phyloP scores from a whole-genome alignment of 805 yeast genomes.

The Yarrowia osloensis region DNA sequence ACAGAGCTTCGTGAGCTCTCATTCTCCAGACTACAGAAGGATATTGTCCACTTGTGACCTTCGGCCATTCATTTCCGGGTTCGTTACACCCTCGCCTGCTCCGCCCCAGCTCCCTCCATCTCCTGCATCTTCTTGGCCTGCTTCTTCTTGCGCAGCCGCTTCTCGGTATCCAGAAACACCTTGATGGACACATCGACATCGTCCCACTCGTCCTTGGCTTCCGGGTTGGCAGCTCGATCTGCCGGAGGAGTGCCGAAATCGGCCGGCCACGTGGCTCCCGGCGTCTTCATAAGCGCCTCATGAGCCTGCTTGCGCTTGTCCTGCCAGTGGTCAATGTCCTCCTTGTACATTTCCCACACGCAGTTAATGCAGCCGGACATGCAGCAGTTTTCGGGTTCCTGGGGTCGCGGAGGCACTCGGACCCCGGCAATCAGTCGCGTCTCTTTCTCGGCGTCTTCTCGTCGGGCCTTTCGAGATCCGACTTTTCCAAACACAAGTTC shows the following conservation, averaged over 20 bases:
- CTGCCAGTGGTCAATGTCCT: constrained; percentile 85
- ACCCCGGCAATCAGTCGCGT: constrained; percentile 59
- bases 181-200: constrained; percentile 73
- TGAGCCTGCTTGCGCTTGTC: constrained; percentile 60
- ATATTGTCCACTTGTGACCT: background rate
- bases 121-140: constrained; percentile 21
- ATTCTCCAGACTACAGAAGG: too few species aligned
- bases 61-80: background rate
- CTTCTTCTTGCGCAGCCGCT: constrained; percentile 53
- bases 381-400: constrained; percentile 93
- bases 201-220: constrained; percentile 51
- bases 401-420: constrained; percentile 77
- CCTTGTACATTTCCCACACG: constrained; percentile 92
- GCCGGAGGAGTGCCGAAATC: constrained; percentile 56
- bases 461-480: constrained; percentile 41
- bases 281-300: constrained; percentile 46
- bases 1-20: too few species aligned
- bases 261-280: constrained; percentile 60
- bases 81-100: background rate
- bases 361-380: constrained; percentile 97
- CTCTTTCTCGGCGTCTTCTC: constrained; percentile 42
- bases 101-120: background rate
- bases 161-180: constrained; percentile 84
- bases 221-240: constrained; percentile 36
- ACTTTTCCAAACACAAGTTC: constrained; percentile 42